Evolutionary conservation across 2,329 filamentous ascomycete genomes (phyloP).

Genomic region (Penicillium psychrosexuale): DNA sequence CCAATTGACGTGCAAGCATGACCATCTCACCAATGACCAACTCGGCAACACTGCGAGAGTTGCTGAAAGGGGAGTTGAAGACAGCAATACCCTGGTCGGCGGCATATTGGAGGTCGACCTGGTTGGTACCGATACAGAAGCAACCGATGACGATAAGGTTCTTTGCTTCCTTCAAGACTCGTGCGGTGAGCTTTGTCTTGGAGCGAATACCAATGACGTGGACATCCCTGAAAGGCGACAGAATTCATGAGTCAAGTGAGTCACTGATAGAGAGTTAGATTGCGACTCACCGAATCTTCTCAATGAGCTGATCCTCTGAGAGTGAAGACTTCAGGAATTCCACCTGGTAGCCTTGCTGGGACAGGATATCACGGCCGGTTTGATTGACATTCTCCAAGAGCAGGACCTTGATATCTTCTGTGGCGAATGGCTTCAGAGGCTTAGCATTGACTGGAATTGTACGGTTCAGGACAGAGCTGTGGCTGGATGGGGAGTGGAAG

Average conservation of each 20-base stretch:
- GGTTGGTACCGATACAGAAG: constrained; percentile 94
- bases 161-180: constrained; percentile 82
- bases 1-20: constrained; percentile 81
- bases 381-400: constrained; percentile 94
- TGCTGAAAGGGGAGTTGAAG: constrained; percentile 98
- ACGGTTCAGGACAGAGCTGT: constrained; percentile 47
- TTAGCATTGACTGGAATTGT: constrained; percentile 56
- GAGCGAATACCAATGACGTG: constrained; percentile 98
- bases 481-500: constrained; percentile 71
- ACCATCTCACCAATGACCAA: constrained; percentile 95
- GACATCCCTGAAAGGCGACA: constrained; percentile 62
- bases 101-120: constrained; percentile 46
- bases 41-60: constrained; percentile 95
- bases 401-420: constrained; percentile 92
- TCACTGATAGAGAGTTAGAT: neutral
- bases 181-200: constrained; percentile 89
- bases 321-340: constrained; percentile 86
- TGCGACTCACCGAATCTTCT: constrained; percentile 80
- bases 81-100: constrained; percentile 73
- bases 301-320: constrained; percentile 87
- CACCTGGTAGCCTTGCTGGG: constrained; percentile 88
- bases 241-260: neutral
- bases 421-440: constrained; percentile 90
- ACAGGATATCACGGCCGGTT: constrained; percentile 79
- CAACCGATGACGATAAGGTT: constrained; percentile 94